Percentiles rank a stretch among this genome's conserved stretches.
Conservation (phyloP, 495 filamentous ascomycete species). For the Hypoxylon cercidicola region DNA sequence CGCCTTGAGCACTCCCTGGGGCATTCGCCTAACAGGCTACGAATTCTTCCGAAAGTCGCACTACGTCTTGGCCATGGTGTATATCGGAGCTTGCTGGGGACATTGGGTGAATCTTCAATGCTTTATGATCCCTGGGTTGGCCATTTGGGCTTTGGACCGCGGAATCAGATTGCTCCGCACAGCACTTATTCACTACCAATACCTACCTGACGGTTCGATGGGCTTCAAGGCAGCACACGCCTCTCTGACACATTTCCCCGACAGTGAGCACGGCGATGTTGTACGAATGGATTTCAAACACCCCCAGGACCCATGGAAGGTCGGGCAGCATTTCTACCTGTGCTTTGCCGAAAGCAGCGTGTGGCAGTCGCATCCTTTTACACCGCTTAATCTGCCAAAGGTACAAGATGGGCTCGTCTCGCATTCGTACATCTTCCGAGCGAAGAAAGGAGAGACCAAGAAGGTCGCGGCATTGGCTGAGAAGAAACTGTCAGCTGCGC, state of each 20-base stretch:
- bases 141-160: constrained; percentile 67
- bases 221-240: constrained; percentile 64
- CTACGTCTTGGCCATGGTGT: constrained; percentile 71
- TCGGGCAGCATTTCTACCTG: constrained; percentile 75
- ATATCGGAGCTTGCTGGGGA: constrained; percentile 73
- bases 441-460: constrained; percentile 68
- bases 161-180: constrained; percentile 60
- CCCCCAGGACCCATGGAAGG: constrained; percentile 64
- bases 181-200: constrained; percentile 63
- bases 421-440: constrained; percentile 72
- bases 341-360: constrained; percentile 67
- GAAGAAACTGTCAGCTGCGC: constrained; percentile 41
- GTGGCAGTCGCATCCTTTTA: constrained; percentile 77
- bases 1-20: constrained; percentile 62
- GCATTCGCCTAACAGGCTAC: constrained; percentile 70
- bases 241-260: constrained; percentile 57
- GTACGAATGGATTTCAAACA: constrained; percentile 67
- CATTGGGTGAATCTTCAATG: constrained; percentile 71
- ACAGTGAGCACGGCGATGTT: constrained; percentile 62
- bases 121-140: constrained; percentile 69
- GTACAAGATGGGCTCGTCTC: constrained; percentile 45
- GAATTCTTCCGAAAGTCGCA: constrained; percentile 74
- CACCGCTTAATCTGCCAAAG: constrained; percentile 62
- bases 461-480: constrained; percentile 58
- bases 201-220: constrained; percentile 47